Base-by-base conservation (phyloP, 1,284 basidiomycete species). In the Caloboletus inedulis region DNA sequence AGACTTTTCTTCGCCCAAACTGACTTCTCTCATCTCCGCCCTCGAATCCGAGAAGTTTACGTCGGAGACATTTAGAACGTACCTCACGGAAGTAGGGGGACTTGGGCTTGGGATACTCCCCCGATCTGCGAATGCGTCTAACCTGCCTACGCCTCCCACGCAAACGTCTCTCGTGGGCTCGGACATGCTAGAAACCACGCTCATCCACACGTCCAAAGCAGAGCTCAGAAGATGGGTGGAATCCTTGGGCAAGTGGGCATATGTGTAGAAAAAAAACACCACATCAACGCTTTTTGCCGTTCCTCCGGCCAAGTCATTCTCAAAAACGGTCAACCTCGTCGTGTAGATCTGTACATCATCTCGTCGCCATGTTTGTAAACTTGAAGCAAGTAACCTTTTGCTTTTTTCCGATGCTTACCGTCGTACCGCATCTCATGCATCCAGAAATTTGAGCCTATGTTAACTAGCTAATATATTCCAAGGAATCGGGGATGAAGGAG, bases 21-120 rank as follows among this genome's bases (percentile, higher is more conserved):
- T 94, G 30, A 66, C 77, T 37, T 70, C 75, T 53, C 78, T 95
- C 56, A 76, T 86, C 49, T 62, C 71, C 13, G 75, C 79, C 13
- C 81, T 97, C 56, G 69, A 64, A 43, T 56, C 59, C 3, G 62
- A 64, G 47, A 55, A n/a, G 40, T 69, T 55, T 27, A 57, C 76
- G 55, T 73, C 73, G 44, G 80, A 83, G 43, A 84, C 82, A 35
- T 98, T 91, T 74, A 81, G 84, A 62, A 89, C 94, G 23, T 95
- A 98, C 77, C 77, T 93, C 56, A 95, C 95, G 25, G 82, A 89
- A 49, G 91, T 99, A 42, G 97, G 96, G 13, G 97, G 97, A 40
- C 87, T 86, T 55, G 96, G 96, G 3, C 78, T 97, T 21, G 95
- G 94, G 55, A 80, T 98, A 53, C 78, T 92, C 57, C 41, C 52